Evolutionary conservation across 805 yeast species (phyloP).

Genomic region (Candida koratica): DNA sequence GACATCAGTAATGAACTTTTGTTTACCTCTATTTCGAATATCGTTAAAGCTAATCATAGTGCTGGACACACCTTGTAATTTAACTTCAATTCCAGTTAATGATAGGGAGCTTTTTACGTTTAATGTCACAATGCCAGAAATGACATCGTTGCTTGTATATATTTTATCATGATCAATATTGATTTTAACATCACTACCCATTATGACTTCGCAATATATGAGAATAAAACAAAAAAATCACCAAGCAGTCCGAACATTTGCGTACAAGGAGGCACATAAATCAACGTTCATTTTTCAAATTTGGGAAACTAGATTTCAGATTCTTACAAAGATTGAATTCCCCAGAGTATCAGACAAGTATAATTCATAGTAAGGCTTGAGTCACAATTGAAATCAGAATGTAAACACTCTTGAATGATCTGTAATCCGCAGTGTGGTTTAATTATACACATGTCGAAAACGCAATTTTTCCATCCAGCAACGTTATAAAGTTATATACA

Average conservation of each 20-base stretch:
- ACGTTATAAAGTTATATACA: too few species aligned
- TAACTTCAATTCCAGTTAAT: constrained; percentile 47
- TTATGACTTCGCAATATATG: constrained; percentile 8
- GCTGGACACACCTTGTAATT: constrained; percentile 46
- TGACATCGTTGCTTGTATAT: constrained; percentile 45
- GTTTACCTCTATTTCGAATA: constrained; percentile 17
- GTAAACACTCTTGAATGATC: too few species aligned
- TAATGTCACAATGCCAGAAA: constrained; percentile 40
- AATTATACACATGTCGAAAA: too few species aligned
- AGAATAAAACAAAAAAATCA: too few species aligned
- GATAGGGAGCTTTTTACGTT: constrained; percentile 39
- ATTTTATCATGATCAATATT: constrained; percentile 31
- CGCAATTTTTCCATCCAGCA: too few species aligned
- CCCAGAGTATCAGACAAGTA: too few species aligned
- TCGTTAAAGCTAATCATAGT: constrained; percentile 29
- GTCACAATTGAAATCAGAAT: too few species aligned
- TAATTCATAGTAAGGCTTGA: too few species aligned
- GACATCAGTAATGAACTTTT: constrained; percentile 26
- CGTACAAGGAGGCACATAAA: neutral
- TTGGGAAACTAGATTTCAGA: too few species aligned
- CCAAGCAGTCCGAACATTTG: neutral
- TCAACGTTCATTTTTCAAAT: too few species aligned
- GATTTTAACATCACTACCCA: constrained; percentile 24
- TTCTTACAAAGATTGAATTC: too few species aligned
- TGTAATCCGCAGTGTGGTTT: too few species aligned